Conservation (phyloP, 2,329 filamentous ascomycete species). For the Fusarium heterosporum region DNA sequence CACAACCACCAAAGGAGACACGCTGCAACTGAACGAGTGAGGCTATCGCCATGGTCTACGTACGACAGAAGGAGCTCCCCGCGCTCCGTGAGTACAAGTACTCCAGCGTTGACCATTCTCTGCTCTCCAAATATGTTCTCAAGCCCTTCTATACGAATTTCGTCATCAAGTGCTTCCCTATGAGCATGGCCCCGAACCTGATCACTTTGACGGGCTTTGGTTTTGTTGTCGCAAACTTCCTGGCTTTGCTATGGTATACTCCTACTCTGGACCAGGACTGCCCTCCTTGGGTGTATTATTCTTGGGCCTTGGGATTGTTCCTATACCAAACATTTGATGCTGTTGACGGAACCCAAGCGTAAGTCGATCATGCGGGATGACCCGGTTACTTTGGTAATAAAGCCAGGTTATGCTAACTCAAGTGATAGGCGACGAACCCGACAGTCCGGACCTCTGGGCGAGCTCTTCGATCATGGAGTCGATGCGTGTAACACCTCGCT, state of each 20-base stretch:
- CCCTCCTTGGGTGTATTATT: slow-evolving; percentile 93
- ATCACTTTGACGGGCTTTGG: slow-evolving; percentile 92
- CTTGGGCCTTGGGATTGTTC: slow-evolving; percentile 90
- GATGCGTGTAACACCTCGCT: slow-evolving; percentile 97
- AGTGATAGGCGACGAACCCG: slow-evolving; percentile 78
- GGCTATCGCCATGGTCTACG: slow-evolving; percentile 82
- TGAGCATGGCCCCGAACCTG: slow-evolving; percentile 90
- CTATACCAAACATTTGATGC: slow-evolving; percentile 99
- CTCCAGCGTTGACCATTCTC: slow-evolving; percentile 87
- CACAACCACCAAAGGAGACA: slow-evolving; percentile 1
- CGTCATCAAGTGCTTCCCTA: slow-evolving; percentile 93
- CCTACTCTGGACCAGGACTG: slow-evolving; percentile 95
- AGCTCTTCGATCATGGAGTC: slow-evolving; percentile 97
- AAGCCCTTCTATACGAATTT: slow-evolving; percentile 98
- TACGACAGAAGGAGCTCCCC: slow-evolving; percentile 88
- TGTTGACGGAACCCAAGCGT: slow-evolving; percentile 94
- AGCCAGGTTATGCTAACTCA: slow-evolving; percentile 15
- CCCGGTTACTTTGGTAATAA: not conserved
- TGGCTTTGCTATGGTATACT: slow-evolving; percentile 95
- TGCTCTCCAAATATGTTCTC: slow-evolving; percentile 90
- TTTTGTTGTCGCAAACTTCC: slow-evolving; percentile 89
- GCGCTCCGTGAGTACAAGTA: slow-evolving; percentile 97
- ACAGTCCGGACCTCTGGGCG: slow-evolving; percentile 92
- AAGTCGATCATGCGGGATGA: slow-evolving; percentile 55
- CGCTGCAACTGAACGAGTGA: slow-evolving; percentile 1